Conservation (phyloP, 352 stramenopile genomes). For the Globisporangium solare region DNA sequence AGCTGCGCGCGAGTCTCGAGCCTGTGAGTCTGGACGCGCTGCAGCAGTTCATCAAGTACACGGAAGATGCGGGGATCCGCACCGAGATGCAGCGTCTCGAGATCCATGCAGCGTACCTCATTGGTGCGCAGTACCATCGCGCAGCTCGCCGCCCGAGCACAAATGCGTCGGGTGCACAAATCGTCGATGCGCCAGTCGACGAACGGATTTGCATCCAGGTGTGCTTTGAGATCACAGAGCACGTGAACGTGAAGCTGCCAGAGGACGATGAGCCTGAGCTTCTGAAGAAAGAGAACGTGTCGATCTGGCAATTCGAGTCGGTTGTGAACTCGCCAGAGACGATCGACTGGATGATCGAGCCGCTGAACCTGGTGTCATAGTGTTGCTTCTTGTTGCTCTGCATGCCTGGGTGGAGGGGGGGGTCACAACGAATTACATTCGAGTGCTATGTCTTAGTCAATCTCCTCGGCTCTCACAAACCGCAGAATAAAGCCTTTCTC, state of each 20-base stretch:
- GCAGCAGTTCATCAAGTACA: slow-evolving; percentile 1
- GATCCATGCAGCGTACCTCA: slow-evolving; percentile 2
- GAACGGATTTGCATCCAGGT: slow-evolving; percentile 7
- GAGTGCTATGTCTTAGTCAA: too few relatives aligned
- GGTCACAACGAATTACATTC: too few relatives aligned
- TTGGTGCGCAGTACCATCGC: slow-evolving; percentile 5
- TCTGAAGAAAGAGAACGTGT: slow-evolving; percentile 4
- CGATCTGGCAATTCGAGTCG: slow-evolving; percentile 41
- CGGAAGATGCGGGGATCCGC: neutral
- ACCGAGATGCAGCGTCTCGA: slow-evolving; percentile 2
- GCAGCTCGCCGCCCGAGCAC: neutral
- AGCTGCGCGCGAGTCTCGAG: neutral
- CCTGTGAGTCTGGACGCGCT: slow-evolving; percentile 7
- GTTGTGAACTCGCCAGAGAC: slow-evolving; percentile 40
- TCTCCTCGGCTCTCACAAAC: too few relatives aligned
- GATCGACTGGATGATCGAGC: slow-evolving; percentile 40
- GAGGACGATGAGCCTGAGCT: neutral
- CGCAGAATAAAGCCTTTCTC: too few relatives aligned
- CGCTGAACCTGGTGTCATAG: slow-evolving; percentile 3
- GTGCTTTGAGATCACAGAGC: slow-evolving; percentile 5
- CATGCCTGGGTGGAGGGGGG: neutral
- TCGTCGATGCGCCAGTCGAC: slow-evolving; percentile 1
- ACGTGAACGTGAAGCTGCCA: slow-evolving; percentile 6
- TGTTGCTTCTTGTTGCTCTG: neutral
- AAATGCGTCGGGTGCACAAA: neutral